Evolutionary conservation across 495 filamentous ascomycete species (phyloP).

Genomic region (Aspergillus egyptiacus): DNA sequence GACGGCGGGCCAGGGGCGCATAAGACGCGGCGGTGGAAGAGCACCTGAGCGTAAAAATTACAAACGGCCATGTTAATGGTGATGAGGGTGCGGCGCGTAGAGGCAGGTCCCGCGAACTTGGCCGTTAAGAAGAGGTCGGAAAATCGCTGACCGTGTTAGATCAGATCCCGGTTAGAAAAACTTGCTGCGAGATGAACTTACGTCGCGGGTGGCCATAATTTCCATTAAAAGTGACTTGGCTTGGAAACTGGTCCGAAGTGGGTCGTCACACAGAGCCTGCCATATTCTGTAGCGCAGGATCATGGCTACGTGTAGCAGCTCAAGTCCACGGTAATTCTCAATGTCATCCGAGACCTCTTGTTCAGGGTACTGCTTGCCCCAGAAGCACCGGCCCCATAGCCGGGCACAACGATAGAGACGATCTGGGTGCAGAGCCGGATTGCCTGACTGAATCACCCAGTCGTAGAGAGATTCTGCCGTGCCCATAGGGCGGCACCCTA

Average conservation of each 20-base stretch:
- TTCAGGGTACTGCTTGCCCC: conserved; percentile 42
- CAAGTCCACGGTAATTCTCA: conserved; percentile 40
- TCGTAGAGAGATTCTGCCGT: conserved; percentile 36
- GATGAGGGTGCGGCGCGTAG: conserved; percentile 36
- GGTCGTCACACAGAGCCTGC: conserved; percentile 32
- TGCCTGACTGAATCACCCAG: conserved; percentile 31
- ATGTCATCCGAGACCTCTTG: conserved; percentile 44
- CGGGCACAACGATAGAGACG: conserved; percentile 36
- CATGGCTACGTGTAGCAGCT: conserved; percentile 32
- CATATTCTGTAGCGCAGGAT: conserved; percentile 37
- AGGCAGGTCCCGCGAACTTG: conserved; percentile 30
- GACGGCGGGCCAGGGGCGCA: conserved; percentile 20
- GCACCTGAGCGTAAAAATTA: conserved; percentile 38
- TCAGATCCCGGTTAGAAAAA: background rate
- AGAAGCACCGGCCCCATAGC: conserved; percentile 41
- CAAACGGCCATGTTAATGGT: conserved; percentile 46
- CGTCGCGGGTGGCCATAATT: conserved; percentile 30
- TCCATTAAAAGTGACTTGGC: conserved; percentile 31
- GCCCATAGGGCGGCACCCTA: conserved; percentile 30
- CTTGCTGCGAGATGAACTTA: conserved; percentile 14
- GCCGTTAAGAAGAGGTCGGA: conserved; percentile 42
- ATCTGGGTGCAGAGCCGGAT: conserved; percentile 35
- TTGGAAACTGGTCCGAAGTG: conserved; percentile 21
- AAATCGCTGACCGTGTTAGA: conserved; percentile 26
- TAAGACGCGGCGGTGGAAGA: conserved; percentile 40